A percentile compares a stretch with the other conserved stretches of the same genome.
phyloP scores from a whole-genome alignment of 176 grass and related monocot genomes.

The Juncus effusus region DNA sequence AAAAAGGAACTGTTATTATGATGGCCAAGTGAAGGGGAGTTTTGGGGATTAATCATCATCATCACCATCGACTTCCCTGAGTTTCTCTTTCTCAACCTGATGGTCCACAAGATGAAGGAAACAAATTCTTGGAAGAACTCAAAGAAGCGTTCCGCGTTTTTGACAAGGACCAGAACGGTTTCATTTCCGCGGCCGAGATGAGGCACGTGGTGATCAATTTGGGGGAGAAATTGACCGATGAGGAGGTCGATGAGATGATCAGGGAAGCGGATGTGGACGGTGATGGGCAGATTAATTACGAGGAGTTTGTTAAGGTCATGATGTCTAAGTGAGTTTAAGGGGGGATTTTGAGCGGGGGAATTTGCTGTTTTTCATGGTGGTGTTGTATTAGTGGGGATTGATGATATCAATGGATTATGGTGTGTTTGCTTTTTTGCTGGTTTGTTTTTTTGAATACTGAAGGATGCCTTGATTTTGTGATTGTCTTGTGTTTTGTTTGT shows the following conservation, averaged over 20 bases:
- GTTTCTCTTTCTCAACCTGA: conserved; percentile 36
- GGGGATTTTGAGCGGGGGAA: neutral
- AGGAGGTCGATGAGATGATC: conserved; percentile 38
- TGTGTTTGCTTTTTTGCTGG: neutral
- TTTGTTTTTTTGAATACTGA: neutral
- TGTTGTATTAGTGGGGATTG: conserved; percentile 18
- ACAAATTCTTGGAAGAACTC: too few relatives aligned
- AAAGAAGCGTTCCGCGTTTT: too few relatives aligned
- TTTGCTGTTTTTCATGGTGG: conserved; percentile 3
- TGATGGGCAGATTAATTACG: conserved; percentile 13
- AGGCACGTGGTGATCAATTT: conserved; percentile 39
- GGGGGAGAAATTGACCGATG: conserved; percentile 35
- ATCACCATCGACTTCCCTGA: conserved; percentile 31
- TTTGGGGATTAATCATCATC: neutral
- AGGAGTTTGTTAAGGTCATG: too few relatives aligned
- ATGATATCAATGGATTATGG: conserved; percentile 18
- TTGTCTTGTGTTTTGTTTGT: too few relatives aligned
- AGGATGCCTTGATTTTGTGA: conserved; percentile 11
- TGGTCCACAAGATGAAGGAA: conserved; percentile 24
- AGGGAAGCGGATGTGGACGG: conserved; percentile 36
- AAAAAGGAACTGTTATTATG: too few relatives aligned
- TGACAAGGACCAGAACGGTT: too few relatives aligned
- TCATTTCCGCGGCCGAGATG: conserved; percentile 6
- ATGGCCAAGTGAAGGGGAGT: too few relatives aligned
- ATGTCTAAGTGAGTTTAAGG: conserved; percentile 34